Evolutionary conservation across 495 filamentous ascomycete species (phyloP), one percentile per base, ranked within the genome.

Genomic region (Cenococcum geophilum): DNA sequence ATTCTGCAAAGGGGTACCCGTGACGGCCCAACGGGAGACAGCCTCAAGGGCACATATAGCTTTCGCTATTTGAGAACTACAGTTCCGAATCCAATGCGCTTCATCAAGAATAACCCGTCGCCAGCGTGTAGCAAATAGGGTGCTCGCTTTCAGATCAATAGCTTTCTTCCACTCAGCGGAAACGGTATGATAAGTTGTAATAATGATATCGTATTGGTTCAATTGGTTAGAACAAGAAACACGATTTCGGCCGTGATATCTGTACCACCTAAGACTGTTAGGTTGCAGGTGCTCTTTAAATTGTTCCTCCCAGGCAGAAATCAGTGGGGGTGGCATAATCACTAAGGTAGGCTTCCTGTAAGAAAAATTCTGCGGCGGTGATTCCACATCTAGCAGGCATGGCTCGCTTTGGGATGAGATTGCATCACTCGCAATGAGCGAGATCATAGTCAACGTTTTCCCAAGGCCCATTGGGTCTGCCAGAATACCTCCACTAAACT

Each of bases 381-480:
- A 32, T 32, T 2, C 27, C 2, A 6, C 27, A 32, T 32, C 27
- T 32, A 32, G 27, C 27, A 2, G 6, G 27, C 27, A 32, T 32
- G 2, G 27, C 27, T 32, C 27, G 27, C 27, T 32, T 32, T 2
- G 6, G 6, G 27, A 3, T 2, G 27, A 32, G 27, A 32, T 6
- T 22, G 42, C n/a, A 32, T 64, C 56, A 23, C 11, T 49, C 11
- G 57, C 50, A 9, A 95, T 86, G 34, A 95, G 69, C 53, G 88
- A 86, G 57, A 96, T 93, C 42, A 90, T 83, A 70, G 95, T 89
- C 5, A 96, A 77, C 0, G 91, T 96, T 72, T 97, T 97, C 16
- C 91, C 91, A 9, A 97, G 76, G 5, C 91, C 91, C 92, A 97
- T 96, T 61, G 95, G 90, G 71, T 97, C 91, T 25, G 89, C 89